phyloP scores from a whole-genome alignment of 345 rosid genomes.

The Lumnitzera littorea region DNA sequence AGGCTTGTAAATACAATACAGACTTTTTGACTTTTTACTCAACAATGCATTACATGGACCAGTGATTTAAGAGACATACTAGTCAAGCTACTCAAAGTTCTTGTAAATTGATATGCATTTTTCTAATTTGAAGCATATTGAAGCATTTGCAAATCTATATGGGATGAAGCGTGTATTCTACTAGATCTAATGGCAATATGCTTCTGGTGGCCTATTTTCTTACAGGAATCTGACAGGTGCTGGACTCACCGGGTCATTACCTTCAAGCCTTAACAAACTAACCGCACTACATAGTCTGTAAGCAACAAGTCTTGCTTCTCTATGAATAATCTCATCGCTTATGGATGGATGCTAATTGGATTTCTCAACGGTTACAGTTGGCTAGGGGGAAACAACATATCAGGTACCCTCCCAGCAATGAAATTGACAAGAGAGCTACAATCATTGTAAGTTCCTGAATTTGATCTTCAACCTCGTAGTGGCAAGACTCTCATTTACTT shows the following conservation, averaged over 20 bases:
- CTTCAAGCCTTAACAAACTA: constrained; percentile 44
- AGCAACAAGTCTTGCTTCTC: constrained; percentile 13
- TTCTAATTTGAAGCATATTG: no score
- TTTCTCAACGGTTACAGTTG: constrained; percentile 31
- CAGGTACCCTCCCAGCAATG: constrained; percentile 70
- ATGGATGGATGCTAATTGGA: background rate
- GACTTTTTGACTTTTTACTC: no score
- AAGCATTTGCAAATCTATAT: no score
- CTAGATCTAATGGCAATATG: no score
- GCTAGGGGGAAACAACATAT: constrained; percentile 62
- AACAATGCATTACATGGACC: no score
- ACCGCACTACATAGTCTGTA: constrained; percentile 64
- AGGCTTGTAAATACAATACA: no score
- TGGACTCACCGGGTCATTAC: constrained; percentile 52
- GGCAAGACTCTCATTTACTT: background rate
- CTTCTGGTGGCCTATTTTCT: background rate
- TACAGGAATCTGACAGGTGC: constrained; percentile 55
- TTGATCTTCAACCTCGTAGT: background rate
- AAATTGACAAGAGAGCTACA: constrained; percentile 30
- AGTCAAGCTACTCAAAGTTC: no score
- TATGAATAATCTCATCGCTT: background rate
- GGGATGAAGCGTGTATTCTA: no score
- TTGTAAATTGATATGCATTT: no score
- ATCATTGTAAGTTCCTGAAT: constrained; percentile 49
- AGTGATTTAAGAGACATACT: no score